These are phyloP conservation scores for Camelina sativa DNA, from an alignment of 345 rosid species.

Conservation along the genomic window DNA sequence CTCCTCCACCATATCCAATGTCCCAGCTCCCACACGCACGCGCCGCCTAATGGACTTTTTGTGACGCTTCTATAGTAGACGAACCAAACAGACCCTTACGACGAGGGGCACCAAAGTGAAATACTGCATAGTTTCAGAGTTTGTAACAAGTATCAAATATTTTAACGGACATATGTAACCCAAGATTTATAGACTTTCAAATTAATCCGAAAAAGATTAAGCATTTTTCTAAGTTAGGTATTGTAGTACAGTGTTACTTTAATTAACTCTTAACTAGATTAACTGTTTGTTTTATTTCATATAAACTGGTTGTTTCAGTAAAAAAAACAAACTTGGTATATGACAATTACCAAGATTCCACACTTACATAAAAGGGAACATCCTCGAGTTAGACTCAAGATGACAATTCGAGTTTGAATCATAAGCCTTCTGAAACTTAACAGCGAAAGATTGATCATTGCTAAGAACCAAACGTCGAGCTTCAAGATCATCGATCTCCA, in stretches of 20 bases:
- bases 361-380: conserved; percentile 25
- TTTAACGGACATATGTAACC: no score
- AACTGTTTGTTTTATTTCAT: conserved; percentile 35
- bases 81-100: neutral
- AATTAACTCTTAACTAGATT: neutral
- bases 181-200: neutral
- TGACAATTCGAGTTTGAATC: conserved; percentile 37
- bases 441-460: conserved; percentile 18
- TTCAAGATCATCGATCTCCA: conserved; percentile 35
- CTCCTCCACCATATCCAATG: conserved; percentile 42
- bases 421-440: conserved; percentile 40
- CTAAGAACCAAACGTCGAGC: conserved; percentile 39
- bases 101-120: conserved; percentile 1
- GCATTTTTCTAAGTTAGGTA: neutral
- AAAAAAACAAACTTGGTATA: conserved; percentile 12
- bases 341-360: neutral
- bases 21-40: conserved; percentile 3
- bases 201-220: neutral
- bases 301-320: conserved; percentile 11
- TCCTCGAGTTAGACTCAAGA: conserved; percentile 18
- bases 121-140: conserved; percentile 27
- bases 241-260: no score
- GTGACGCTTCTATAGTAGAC: neutral
- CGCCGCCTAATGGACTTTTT: conserved; percentile 2
- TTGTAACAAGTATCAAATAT: neutral